phyloP scores from a whole-genome alignment of 192 early-diverging fungal species.

The Geosiphon pyriformis region DNA sequence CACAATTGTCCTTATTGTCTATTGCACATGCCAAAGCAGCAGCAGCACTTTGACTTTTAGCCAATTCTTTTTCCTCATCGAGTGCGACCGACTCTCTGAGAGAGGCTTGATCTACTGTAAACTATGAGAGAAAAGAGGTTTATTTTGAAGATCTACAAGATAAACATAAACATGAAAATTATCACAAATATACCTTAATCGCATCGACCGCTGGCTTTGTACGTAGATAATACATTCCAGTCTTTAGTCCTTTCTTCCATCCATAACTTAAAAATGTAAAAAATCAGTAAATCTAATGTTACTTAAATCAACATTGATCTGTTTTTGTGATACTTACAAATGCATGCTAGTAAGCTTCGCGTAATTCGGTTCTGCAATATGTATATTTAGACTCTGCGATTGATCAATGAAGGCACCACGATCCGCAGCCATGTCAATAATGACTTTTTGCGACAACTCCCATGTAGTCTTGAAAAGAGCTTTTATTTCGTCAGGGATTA shows the following conservation, averaged over 20 bases:
- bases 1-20: slow-evolving; percentile 89
- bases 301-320: too few species aligned
- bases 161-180: background rate
- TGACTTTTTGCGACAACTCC: slow-evolving; percentile 86
- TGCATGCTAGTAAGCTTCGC: slow-evolving; percentile 96
- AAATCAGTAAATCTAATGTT: too few species aligned
- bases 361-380: slow-evolving; percentile 90
- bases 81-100: slow-evolving; percentile 49
- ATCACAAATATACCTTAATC: slow-evolving; percentile 57
- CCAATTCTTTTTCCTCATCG: slow-evolving; percentile 50
- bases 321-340: slow-evolving; percentile 43
- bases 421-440: slow-evolving; percentile 96
- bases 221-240: slow-evolving; percentile 98
- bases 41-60: slow-evolving; percentile 35
- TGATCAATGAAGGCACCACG: slow-evolving; percentile 98
- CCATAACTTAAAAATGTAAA: slow-evolving; percentile 52
- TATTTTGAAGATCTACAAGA: background rate
- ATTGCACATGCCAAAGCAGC: slow-evolving; percentile 73
- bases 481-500: slow-evolving; percentile 84
- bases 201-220: slow-evolving; percentile 94
- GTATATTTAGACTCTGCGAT: slow-evolving; percentile 92
- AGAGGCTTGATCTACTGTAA: slow-evolving; percentile 83
- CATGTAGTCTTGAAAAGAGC: slow-evolving; percentile 96
- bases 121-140: slow-evolving; percentile 36
- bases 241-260: slow-evolving; percentile 97